A percentile compares a stretch with the other conserved stretches of the same genome.
Evolutionary conservation across 768 basidiomycete species (phyloP).

Genomic region (Atractiella rhizophila): DNA sequence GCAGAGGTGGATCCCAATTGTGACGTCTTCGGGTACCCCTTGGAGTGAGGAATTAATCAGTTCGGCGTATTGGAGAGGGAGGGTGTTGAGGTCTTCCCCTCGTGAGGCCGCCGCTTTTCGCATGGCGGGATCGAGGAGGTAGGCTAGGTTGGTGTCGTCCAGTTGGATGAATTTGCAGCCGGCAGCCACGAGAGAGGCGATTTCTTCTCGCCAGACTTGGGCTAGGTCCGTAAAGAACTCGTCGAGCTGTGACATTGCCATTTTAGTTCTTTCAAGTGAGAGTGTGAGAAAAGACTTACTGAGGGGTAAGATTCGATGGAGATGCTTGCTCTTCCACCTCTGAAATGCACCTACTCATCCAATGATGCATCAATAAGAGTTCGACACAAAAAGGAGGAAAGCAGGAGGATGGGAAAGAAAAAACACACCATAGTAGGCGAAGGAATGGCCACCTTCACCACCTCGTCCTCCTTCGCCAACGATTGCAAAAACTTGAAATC

Average conservation of each 20-base stretch:
- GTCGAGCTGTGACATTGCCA: slow-evolving; percentile 3
- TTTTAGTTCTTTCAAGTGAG: no score
- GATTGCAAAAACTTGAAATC: slow-evolving; percentile 16
- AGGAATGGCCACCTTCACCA: slow-evolving; percentile 18
- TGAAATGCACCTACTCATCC: slow-evolving; percentile 12
- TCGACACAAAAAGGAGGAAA: neutral
- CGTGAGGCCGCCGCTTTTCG: slow-evolving; percentile 9
- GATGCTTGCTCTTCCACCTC: slow-evolving; percentile 11
- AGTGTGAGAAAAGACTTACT: neutral
- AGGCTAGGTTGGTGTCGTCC: slow-evolving; percentile 15
- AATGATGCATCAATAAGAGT: neutral
- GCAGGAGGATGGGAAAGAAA: neutral
- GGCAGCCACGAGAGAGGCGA: slow-evolving; percentile 9
- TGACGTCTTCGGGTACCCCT: slow-evolving; percentile 9
- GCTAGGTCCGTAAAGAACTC: slow-evolving; percentile 15
- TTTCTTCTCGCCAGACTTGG: slow-evolving; percentile 10
- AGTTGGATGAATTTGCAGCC: slow-evolving; percentile 14
- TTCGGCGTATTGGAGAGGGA: slow-evolving; percentile 11
- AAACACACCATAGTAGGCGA: slow-evolving; percentile 13
- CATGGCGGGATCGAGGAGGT: slow-evolving; percentile 11
- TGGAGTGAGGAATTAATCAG: slow-evolving; percentile 11
- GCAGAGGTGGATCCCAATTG: slow-evolving; percentile 12
- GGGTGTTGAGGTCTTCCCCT: slow-evolving; percentile 12
- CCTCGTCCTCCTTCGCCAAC: slow-evolving; percentile 4
- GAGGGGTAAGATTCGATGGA: slow-evolving; percentile 11